These are phyloP conservation scores for Penicillium subrubescens DNA, from an alignment of 495 filamentous ascomycete species.

Conservation along the genomic window DNA sequence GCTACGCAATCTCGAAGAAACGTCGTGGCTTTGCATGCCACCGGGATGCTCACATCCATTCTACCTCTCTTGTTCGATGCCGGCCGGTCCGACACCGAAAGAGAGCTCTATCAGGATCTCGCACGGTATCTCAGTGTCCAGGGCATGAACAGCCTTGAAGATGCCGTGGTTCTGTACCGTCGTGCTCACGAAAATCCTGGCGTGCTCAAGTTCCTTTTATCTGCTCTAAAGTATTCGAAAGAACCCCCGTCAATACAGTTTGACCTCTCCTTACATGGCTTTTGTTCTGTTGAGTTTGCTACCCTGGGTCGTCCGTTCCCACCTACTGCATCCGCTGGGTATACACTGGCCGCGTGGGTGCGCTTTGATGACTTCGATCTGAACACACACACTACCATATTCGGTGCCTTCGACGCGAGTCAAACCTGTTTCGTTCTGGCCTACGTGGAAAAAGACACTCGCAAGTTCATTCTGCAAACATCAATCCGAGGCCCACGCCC, in stretches of 20 bases:
- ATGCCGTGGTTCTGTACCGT: constrained; percentile 75
- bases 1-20: constrained; percentile 68
- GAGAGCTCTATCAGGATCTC: constrained; percentile 56
- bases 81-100: constrained; percentile 50
- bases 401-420: constrained; percentile 89
- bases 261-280: constrained; percentile 85
- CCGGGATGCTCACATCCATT: constrained; percentile 72
- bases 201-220: constrained; percentile 72
- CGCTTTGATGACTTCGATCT: constrained; percentile 83
- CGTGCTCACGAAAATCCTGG: constrained; percentile 60
- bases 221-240: constrained; percentile 69
- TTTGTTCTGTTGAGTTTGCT: constrained; percentile 83
- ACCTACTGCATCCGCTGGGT: constrained; percentile 72
- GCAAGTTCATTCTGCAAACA: constrained; percentile 93
- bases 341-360: constrained; percentile 88
- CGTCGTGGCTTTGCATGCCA: constrained; percentile 73
- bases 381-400: constrained; percentile 87
- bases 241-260: constrained; percentile 88
- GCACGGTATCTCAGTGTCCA: constrained; percentile 39
- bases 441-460: constrained; percentile 93
- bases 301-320: constrained; percentile 83
- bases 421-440: constrained; percentile 94
- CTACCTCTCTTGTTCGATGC: constrained; percentile 67
- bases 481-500: constrained; percentile 84
- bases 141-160: constrained; percentile 74